Evolutionary conservation across 2,329 filamentous ascomycete species (phyloP).

Genomic region (Scedosporium dehoogii): DNA sequence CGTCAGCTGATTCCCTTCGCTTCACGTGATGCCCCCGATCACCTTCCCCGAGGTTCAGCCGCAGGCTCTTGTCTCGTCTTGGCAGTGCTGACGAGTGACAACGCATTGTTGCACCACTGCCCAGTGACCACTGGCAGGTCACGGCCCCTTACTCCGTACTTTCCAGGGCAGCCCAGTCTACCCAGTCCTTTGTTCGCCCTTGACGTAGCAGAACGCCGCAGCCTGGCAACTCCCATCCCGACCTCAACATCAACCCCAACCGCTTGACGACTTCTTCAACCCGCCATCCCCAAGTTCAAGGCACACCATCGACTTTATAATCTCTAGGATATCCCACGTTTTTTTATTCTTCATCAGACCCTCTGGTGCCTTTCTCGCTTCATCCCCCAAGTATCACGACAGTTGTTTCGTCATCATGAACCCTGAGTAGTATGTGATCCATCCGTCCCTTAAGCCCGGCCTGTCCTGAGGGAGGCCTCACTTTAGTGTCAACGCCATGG

Average conservation of each 20-base stretch:
- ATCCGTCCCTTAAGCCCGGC: slow-evolving; percentile 9
- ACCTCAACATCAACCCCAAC: not conserved
- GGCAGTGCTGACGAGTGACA: slow-evolving; percentile 5
- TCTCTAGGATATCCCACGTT: not conserved
- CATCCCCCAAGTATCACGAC: not conserved
- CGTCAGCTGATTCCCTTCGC: not conserved
- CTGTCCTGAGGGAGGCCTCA: slow-evolving; percentile 9
- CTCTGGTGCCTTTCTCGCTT: slow-evolving; percentile 6
- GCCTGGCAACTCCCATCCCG: not conserved
- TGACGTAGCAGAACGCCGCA: slow-evolving; percentile 2
- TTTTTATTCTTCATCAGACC: not conserved
- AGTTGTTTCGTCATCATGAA: slow-evolving; percentile 57
- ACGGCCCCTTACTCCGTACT: slow-evolving; percentile 1
- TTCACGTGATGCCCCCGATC: not conserved
- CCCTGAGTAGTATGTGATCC: slow-evolving; percentile 72
- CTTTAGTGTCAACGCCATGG: not conserved
- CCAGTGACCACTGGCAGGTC: not conserved
- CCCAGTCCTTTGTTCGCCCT: not conserved
- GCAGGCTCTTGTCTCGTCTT: slow-evolving; percentile 6
- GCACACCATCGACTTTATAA: not conserved
- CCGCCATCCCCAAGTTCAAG: not conserved
- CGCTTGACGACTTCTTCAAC: not conserved
- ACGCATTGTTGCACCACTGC: not conserved
- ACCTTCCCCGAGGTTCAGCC: slow-evolving; percentile 1
- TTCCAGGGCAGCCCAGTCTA: not conserved